Conservation (phyloP, 179 eudicot genomes). For the Heliamphora pulchella region DNA sequence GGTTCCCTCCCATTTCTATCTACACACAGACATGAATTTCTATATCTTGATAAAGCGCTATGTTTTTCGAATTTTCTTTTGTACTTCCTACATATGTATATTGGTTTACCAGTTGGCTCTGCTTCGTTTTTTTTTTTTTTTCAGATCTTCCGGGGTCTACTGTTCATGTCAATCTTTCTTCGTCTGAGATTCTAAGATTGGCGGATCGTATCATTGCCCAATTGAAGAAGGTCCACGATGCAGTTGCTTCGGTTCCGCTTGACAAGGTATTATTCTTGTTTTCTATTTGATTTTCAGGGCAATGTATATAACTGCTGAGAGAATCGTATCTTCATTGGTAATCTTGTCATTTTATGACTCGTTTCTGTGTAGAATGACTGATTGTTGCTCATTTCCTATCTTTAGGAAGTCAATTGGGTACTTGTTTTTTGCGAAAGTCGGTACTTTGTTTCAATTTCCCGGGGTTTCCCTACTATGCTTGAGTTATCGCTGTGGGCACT, state of each 20-base stretch:
- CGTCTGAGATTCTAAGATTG: slow-evolving; percentile 56
- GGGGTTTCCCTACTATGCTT: too few species aligned
- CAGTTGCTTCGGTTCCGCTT: slow-evolving; percentile 68
- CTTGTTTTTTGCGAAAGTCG: too few species aligned
- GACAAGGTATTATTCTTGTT: slow-evolving; percentile 49
- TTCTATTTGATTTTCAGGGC: neutral
- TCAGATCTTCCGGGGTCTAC: slow-evolving; percentile 65
- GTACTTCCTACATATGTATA: neutral
- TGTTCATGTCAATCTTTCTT: slow-evolving; percentile 56
- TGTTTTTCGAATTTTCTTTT: neutral
- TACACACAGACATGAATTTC: neutral
- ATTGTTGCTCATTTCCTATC: too few species aligned
- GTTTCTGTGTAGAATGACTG: too few species aligned
- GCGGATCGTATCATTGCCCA: slow-evolving; percentile 60
- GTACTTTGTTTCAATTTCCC: too few species aligned
- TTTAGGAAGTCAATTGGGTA: too few species aligned
- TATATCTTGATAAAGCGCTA: neutral
- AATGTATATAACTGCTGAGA: neutral
- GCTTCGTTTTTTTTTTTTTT: slow-evolving; percentile 17
- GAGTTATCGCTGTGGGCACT: too few species aligned
- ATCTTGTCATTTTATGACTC: too few species aligned
- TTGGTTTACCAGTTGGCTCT: neutral
- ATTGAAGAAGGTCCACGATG: slow-evolving; percentile 66
- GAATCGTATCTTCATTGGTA: too few species aligned
- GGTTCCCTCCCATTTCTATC: slow-evolving; percentile 22